These are phyloP conservation scores for Xylaria polymorpha DNA, from an alignment of 2,329 filamentous ascomycete species.

Conservation along the genomic window DNA sequence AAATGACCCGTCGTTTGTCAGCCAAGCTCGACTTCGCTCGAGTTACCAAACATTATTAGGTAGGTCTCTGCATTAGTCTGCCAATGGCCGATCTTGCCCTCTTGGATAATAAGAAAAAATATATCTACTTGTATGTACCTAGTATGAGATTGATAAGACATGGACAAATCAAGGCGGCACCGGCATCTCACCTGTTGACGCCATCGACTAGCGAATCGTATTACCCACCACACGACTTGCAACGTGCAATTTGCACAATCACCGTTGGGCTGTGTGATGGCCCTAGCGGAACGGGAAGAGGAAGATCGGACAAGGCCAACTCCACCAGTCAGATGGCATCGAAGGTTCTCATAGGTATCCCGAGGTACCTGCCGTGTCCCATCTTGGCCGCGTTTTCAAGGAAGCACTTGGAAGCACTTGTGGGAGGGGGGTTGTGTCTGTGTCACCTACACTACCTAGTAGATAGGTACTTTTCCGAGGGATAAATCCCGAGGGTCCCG, in stretches of 20 bases:
- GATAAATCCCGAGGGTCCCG: background rate
- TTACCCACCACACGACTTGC: constrained; percentile 32
- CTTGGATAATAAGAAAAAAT: background rate
- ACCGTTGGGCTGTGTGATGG: background rate
- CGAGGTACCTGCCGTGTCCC: background rate
- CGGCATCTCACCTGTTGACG: constrained; percentile 32
- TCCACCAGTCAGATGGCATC: background rate
- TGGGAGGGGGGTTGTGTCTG: background rate
- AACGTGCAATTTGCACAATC: constrained; percentile 26
- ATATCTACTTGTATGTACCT: constrained; percentile 11
- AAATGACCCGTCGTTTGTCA: constrained; percentile 9
- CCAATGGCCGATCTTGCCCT: constrained; percentile 9
- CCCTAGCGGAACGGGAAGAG: constrained; percentile 4
- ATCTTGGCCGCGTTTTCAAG: background rate
- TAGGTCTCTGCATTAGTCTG: constrained; percentile 10
- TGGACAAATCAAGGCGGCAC: constrained; percentile 14
- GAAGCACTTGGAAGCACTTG: background rate
- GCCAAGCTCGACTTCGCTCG: background rate
- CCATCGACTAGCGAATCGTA: constrained; percentile 30
- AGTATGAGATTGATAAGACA: constrained; percentile 22
- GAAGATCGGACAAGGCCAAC: constrained; percentile 3
- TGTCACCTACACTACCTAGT: background rate
- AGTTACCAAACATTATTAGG: constrained; percentile 23
- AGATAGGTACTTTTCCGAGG: too few species aligned
- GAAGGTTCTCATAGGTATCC: background rate